Conservation (phyloP, 2,329 filamentous ascomycete genomes). For the Alternaria ventricosa region DNA sequence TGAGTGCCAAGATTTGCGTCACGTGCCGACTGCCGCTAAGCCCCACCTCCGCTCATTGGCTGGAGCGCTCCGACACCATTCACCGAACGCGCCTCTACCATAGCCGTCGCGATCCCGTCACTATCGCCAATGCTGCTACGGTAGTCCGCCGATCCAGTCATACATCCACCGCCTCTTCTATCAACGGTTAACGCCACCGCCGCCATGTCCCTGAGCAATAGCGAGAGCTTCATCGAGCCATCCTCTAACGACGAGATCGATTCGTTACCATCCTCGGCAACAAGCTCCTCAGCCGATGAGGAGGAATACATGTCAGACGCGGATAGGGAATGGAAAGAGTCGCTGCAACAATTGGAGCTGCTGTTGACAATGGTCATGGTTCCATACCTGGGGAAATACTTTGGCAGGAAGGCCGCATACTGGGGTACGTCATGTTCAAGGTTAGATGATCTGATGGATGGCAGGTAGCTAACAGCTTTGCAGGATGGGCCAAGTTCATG, state of each 20-base stretch:
- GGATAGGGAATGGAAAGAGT: constrained; percentile 93
- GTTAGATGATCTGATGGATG: neutral
- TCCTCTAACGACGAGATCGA: constrained; percentile 54
- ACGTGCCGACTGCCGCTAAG: constrained; percentile 23
- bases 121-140: constrained; percentile 25
- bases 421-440: constrained; percentile 74
- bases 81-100: constrained; percentile 19
- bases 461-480: constrained; percentile 1
- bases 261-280: constrained; percentile 59
- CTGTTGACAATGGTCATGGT: constrained; percentile 93
- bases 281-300: constrained; percentile 60
- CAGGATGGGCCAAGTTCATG: constrained; percentile 96
- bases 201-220: constrained; percentile 47
- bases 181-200: neutral
- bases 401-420: constrained; percentile 93
- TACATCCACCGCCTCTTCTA: neutral
- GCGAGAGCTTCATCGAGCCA: constrained; percentile 47
- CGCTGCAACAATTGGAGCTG: constrained; percentile 90
- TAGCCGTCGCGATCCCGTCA: constrained; percentile 4
- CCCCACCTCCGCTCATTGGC: constrained; percentile 38
- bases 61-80: constrained; percentile 23
- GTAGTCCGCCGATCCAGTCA: constrained; percentile 15
- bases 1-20: constrained; percentile 25
- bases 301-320: constrained; percentile 77
- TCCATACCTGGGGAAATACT: constrained; percentile 92